phyloP scores from a whole-genome alignment of 495 filamentous ascomycete genomes.

The Aspergillus nanangensis region DNA sequence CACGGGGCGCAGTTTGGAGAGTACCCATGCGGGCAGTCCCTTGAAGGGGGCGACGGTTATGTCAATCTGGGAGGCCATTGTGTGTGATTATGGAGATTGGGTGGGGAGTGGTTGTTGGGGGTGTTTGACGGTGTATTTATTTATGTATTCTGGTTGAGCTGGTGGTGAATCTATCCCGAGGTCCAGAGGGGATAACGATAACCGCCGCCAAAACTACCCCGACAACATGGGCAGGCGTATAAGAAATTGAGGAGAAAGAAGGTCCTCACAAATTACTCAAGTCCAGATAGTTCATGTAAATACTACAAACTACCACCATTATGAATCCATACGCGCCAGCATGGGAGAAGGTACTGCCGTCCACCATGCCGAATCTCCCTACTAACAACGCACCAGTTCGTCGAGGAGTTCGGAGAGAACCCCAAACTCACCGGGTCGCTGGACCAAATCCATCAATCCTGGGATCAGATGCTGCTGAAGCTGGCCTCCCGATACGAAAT shows the following conservation, averaged over 20 bases:
- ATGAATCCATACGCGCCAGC: not conserved
- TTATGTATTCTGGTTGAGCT: no score
- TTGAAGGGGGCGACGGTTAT: not conserved
- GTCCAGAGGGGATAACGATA: no score
- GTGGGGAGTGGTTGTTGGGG: no score
- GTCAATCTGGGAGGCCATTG: not conserved
- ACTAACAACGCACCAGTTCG: not conserved
- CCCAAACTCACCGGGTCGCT: not conserved
- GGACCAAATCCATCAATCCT: not conserved
- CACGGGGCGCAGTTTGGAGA: constrained; percentile 1
- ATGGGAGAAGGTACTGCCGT: not conserved
- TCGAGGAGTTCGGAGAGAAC: not conserved
- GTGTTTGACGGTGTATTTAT: no score
- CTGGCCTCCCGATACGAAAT: not conserved
- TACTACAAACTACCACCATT: no score
- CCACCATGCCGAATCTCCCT: not conserved
- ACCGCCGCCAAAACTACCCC: no score
- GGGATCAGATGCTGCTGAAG: not conserved
- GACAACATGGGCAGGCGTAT: no score
- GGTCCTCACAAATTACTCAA: no score
- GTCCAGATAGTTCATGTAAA: no score
- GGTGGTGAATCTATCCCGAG: no score
- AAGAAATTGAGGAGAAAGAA: no score
- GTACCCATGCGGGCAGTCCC: not conserved
- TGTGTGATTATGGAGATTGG: not conserved